Evolutionary conservation across 2,329 filamentous ascomycete genomes (phyloP), one percentile per base, ranked within the genome.

Genomic region (Bipolaris victoriae): DNA sequence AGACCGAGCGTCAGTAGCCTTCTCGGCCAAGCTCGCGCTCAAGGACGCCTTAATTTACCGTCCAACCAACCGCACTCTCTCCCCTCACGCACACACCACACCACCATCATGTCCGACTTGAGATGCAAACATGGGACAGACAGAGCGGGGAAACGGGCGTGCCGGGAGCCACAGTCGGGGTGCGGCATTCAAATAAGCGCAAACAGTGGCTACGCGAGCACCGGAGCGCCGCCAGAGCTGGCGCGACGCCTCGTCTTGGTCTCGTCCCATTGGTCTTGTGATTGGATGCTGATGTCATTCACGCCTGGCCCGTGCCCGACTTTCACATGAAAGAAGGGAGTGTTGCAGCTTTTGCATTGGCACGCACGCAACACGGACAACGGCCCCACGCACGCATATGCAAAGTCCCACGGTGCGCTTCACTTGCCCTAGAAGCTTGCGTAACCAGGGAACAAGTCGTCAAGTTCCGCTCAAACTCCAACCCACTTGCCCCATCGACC

Each of bases 261-360:
- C 16, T 46, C 24, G 40, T 39, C 36, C 29, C 40, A 55, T 41
- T n/a, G 46, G 18, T 24, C 49, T 5, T 44, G 26, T 29, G 58
- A 36, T 40, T 44, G 39, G 52, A 18, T 57, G 41, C 59, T 57
- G 59, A 62, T 59, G 56, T 61, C 59, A 60, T 61, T 44, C 31
- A 20, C 43, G 36, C 40, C 3, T 47, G 54, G 48, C 35, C 48
- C 58, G 58, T 56, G 58, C 16, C 35, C 35, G 49, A 49, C 49
- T 63, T 63, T 63, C 60, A 63, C 60, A 63, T 63, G 60, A 29
- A 37, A 52, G 46, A 49, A 33, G 37, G 3, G 16, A 20, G 45
- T 53, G 35, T 35, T 35, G 51, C 41, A 47, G 39, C 26, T 36
- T 37, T 49, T 18, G 35, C 24, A 20, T 36, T 39, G 33, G 49